phyloP scores from a whole-genome alignment of 176 grass and related monocot genomes.

The Poa annua region DNA sequence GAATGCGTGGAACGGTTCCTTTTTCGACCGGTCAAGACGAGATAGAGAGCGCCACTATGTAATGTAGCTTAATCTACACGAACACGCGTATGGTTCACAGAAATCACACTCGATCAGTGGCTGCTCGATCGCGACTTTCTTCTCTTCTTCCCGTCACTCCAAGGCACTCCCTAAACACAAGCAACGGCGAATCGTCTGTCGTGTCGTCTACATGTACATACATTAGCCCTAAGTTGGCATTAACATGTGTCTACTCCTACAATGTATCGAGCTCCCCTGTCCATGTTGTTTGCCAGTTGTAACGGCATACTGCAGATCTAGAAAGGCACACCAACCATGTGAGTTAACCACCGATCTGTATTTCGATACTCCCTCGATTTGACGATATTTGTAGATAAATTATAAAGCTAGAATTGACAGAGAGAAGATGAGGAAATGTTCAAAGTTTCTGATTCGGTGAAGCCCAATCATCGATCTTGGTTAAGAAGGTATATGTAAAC shows the following conservation, averaged over 20 bases:
- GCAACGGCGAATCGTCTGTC: no score
- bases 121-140: background rate
- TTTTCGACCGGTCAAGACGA: background rate
- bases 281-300: background rate
- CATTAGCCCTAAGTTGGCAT: no score
- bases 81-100: background rate
- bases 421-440: background rate
- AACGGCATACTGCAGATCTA: background rate
- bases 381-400: no score
- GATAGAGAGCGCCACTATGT: background rate
- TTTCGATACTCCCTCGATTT: no score
- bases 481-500: background rate
- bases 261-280: background rate
- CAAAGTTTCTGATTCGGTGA: background rate
- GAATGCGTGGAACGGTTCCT: background rate
- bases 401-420: background rate
- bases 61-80: constrained; percentile 13
- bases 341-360: background rate
- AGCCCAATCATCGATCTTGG: background rate
- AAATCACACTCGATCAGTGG: background rate
- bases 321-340: constrained; percentile 31
- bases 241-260: no score
- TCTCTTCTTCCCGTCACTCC: constrained; percentile 32
- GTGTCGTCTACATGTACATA: no score
- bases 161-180: no score